phyloP scores from a whole-genome alignment of 768 basidiomycete species.

The Termitomyces sp. region DNA sequence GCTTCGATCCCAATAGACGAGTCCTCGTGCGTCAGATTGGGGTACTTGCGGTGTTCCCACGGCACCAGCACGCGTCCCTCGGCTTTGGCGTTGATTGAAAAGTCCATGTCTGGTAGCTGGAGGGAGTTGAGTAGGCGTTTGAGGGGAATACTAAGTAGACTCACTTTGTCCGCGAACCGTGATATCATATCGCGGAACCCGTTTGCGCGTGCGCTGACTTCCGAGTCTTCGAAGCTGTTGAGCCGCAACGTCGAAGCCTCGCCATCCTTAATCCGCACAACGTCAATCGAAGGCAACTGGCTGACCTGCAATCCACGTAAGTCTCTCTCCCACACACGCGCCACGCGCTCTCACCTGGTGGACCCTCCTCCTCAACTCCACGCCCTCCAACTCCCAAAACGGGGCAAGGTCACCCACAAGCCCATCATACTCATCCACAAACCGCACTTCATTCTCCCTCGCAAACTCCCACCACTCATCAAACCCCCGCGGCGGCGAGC shows the following conservation, averaged over 20 bases:
- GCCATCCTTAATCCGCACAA: constrained; percentile 78
- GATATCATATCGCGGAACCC: constrained; percentile 77
- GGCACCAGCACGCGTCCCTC: constrained; percentile 93
- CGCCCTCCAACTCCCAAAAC: constrained; percentile 79
- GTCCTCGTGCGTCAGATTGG: constrained; percentile 62
- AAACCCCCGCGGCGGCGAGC: constrained; percentile 86
- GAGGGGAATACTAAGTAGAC: constrained; percentile 12
- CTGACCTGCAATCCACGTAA: too few species aligned
- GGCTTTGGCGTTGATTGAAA: constrained; percentile 90
- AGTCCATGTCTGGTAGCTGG: constrained; percentile 91
- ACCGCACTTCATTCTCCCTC: constrained; percentile 63
- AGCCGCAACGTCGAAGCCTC: constrained; percentile 57
- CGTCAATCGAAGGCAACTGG: constrained; percentile 77
- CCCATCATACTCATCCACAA: constrained; percentile 89
- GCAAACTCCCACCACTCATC: constrained; percentile 89
- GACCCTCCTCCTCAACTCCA: constrained; percentile 67
- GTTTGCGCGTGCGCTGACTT: constrained; percentile 73
- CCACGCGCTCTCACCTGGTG: constrained; percentile 59
- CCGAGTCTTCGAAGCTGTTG: constrained; percentile 57
- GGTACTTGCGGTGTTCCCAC: constrained; percentile 79
- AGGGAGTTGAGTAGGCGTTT: neutral
- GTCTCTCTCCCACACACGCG: too few species aligned
- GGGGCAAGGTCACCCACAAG: constrained; percentile 80
- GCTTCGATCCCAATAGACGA: constrained; percentile 48
- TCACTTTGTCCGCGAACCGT: constrained; percentile 63